Evolutionary conservation across 805 yeast species (phyloP).

Genomic region (Saccharomyces jurei): DNA sequence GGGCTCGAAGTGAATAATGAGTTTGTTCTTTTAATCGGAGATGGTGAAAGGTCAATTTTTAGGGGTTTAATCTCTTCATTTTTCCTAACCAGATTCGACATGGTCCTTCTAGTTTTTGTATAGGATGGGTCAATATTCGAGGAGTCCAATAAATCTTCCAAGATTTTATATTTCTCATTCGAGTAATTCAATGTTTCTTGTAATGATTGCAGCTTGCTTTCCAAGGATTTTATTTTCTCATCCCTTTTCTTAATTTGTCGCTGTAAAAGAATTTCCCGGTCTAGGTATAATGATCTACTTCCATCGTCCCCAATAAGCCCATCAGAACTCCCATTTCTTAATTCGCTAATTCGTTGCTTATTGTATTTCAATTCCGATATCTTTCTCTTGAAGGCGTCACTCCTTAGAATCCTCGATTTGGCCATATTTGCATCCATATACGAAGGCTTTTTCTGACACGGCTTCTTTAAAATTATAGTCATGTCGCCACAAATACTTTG

Average conservation of each 20-base stretch:
- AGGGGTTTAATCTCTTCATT: conserved; percentile 10
- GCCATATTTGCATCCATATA: conserved; percentile 1
- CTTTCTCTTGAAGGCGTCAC: conserved; percentile 25
- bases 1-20: conserved; percentile 24
- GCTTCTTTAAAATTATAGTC: background rate
- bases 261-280: conserved; percentile 4
- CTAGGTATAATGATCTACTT: conserved; percentile 4
- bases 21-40: conserved; percentile 15
- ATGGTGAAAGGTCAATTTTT: conserved; percentile 17
- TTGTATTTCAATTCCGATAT: conserved; percentile 24
- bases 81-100: conserved; percentile 17
- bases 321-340: conserved; percentile 9
- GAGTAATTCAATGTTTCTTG: conserved; percentile 4
- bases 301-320: background rate
- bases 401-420: conserved; percentile 17
- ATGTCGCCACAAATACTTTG: conserved; percentile 15
- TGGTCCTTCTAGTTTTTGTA: conserved; percentile 17
- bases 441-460: background rate
- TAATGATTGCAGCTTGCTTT: conserved; percentile 18
- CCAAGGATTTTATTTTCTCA: conserved; percentile 3
- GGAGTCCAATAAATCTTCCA: conserved; percentile 19
- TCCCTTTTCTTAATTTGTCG: conserved; percentile 2
- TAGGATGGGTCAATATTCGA: conserved; percentile 20
- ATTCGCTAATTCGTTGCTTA: conserved; percentile 18
- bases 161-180: conserved; percentile 12